Percentiles rank a stretch among this genome's conserved stretches.
These are phyloP conservation scores for Boletellus deceptivus DNA, from an alignment of 1,284 basidiomycete genomes.

Conservation along the genomic window DNA sequence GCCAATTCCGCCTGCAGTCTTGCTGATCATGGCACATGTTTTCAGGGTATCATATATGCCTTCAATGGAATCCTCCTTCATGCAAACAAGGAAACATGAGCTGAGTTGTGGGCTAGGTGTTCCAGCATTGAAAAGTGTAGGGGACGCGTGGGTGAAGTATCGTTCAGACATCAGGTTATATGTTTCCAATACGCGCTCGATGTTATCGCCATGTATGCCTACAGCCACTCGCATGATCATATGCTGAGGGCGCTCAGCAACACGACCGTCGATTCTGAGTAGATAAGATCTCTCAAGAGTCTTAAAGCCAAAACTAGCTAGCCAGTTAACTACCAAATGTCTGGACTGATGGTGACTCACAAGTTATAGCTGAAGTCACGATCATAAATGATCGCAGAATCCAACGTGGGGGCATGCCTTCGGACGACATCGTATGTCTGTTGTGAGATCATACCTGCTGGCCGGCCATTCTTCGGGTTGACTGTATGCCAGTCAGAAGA, in stretches of 20 bases:
- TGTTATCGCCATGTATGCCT: conserved; percentile 91
- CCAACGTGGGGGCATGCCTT: conserved; percentile 80
- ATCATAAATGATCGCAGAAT: conserved; percentile 96
- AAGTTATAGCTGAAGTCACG: conserved; percentile 98
- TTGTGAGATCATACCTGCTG: conserved; percentile 91
- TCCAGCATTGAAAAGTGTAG: conserved; percentile 98
- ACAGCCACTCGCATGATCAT: conserved; percentile 99
- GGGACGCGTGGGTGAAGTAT: conserved; percentile 97
- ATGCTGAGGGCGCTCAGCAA: conserved; percentile 97
- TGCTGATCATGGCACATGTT: conserved; percentile 98
- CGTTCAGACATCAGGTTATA: conserved; percentile 96
- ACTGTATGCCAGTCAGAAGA: conserved; percentile 47
- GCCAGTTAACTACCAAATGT: not conserved
- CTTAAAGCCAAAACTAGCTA: conserved; percentile 93
- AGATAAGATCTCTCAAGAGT: conserved; percentile 98
- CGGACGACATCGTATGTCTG: conserved; percentile 84
- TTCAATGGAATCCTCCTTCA: conserved; percentile 99
- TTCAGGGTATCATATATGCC: conserved; percentile 99
- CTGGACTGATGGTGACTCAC: conserved; percentile 42
- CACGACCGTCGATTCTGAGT: conserved; percentile 90
- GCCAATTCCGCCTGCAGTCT: conserved; percentile 98
- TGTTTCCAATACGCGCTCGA: conserved; percentile 89
- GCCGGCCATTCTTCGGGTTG: conserved; percentile 91
- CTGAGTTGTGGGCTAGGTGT: conserved; percentile 94
- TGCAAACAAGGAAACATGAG: conserved; percentile 96